A percentile compares a stretch with the other conserved stretches of the same genome.
Conservation (phyloP, 495 filamentous ascomycete genomes). For the Lepidopterella palustris region DNA sequence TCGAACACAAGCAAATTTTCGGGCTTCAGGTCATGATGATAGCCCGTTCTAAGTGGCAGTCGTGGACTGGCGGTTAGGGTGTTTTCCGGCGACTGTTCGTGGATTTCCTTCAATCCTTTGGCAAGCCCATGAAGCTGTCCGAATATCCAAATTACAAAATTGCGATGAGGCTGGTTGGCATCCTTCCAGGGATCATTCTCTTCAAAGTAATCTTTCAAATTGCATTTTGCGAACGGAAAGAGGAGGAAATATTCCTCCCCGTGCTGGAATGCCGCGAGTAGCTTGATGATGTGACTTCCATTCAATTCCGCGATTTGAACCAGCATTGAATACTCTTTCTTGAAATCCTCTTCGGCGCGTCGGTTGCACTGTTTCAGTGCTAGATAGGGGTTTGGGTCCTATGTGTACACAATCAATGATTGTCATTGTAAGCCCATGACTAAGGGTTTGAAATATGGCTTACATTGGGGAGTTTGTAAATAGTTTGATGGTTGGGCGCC, state of each 20-base stretch:
- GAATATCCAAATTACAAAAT: not conserved
- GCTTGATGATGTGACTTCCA: not conserved
- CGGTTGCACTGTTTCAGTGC: not conserved
- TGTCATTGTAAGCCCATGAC: not conserved
- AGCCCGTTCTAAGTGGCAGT: not conserved
- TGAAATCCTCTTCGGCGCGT: not conserved
- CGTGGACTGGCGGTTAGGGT: not conserved
- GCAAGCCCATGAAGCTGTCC: conserved; percentile 1
- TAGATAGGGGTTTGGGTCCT: not conserved
- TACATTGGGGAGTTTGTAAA: not conserved
- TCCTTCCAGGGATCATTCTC: not conserved
- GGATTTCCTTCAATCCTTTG: not conserved
- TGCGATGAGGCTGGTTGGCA: not conserved
- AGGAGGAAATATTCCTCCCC: not conserved
- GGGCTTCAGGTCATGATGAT: conserved; percentile 7
- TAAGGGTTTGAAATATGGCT: not conserved
- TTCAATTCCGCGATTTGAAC: not conserved
- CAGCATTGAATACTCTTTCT: not conserved
- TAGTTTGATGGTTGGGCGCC: not conserved
- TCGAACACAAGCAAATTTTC: conserved; percentile 3
- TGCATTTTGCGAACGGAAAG: conserved; percentile 1
- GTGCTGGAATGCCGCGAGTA: not conserved
- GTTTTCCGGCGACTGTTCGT: not conserved
- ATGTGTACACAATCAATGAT: not conserved
- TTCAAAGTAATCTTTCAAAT: not conserved